phyloP scores from a whole-genome alignment of 2,329 filamentous ascomycete genomes.

The Byssothecium circinans region DNA sequence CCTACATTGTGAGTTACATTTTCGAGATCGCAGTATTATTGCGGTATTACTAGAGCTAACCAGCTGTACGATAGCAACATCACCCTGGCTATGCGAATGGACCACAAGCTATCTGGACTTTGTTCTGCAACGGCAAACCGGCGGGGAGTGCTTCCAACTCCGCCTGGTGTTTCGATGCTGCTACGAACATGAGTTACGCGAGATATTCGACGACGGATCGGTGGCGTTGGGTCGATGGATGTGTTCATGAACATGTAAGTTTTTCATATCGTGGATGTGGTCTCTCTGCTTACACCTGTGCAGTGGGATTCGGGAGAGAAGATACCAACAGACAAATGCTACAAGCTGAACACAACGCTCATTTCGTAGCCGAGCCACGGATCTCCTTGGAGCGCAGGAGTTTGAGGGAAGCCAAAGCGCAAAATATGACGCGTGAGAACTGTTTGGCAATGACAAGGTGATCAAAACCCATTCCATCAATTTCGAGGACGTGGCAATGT shows the following conservation, averaged over 20 bases:
- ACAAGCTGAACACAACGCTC: conserved; percentile 14
- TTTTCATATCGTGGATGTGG: background rate
- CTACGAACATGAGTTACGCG: conserved; percentile 21
- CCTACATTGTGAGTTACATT: conserved; percentile 12
- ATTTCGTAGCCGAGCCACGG: background rate
- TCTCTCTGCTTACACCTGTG: background rate
- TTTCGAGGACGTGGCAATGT: no score
- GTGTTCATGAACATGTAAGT: conserved; percentile 11
- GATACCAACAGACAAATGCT: conserved; percentile 21
- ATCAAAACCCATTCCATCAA: no score
- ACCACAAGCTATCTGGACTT: conserved; percentile 18
- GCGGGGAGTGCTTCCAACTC: conserved; percentile 13
- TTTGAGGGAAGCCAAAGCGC: no score
- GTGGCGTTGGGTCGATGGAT: conserved; percentile 10
- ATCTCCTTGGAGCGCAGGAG: no score
- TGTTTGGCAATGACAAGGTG: no score
- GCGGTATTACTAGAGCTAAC: background rate
- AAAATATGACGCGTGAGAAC: no score
- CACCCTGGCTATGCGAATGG: conserved; percentile 16
- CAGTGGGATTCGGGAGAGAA: conserved; percentile 34
- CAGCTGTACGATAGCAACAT: conserved; percentile 12
- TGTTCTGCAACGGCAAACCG: conserved; percentile 19
- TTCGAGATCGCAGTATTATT: background rate
- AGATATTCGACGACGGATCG: conserved; percentile 12
- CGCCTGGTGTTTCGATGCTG: conserved; percentile 21